Base-by-base conservation (phyloP, 179 eudicot genomes). In the Patellifolia procumbens region DNA sequence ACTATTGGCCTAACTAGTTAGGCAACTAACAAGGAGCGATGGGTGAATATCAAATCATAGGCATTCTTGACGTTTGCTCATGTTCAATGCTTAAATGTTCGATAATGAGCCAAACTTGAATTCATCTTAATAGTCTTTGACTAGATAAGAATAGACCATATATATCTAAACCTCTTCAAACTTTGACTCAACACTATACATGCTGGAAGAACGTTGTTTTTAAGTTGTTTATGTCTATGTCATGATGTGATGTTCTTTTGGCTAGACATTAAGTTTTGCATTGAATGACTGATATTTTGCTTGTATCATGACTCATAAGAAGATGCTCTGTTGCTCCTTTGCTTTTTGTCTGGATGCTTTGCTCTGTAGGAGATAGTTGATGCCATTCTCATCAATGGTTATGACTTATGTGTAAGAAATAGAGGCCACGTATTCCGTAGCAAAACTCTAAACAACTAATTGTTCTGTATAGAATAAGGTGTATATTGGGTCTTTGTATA, bases 171-270 rank as follows among this genome's bases (percentile, higher is more conserved):
- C 32, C n/a, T 58, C 3, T 58, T 26, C 34, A 12, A 11, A 11
- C 19, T 53, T 53, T 17, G n/a, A 53, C n/a, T 53, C 1, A 53
- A 2, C 58, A n/a, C 58, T n/a, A 24, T 3, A 39, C 8, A 39
- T 39, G 8, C 43, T 39, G 43, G 43, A 13, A 20, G 59, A 28
- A 29, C 7, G 48, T 17, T 2, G 8, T 39, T 65, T n/a, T 9
- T 20, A n/a, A 65, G 11, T 7, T 65, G 13, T 39, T 5, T 22
- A 39, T 20, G 70, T 62, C 73, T n/a, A 79, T 73, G 61, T 74
- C 75, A 70, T 46, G 81, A 79, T 52, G 79, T 74, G 84, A 65
- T 76, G 81, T 42, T 76, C 2, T 69, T 74, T 83, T 83, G 81
- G 81, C 76, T 72, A 61, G 58, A 58, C 29, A 52, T 73, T 55